These are phyloP conservation scores for Aspergillus neoniger DNA, from an alignment of 2,329 filamentous ascomycete genomes.

Conservation along the genomic window DNA sequence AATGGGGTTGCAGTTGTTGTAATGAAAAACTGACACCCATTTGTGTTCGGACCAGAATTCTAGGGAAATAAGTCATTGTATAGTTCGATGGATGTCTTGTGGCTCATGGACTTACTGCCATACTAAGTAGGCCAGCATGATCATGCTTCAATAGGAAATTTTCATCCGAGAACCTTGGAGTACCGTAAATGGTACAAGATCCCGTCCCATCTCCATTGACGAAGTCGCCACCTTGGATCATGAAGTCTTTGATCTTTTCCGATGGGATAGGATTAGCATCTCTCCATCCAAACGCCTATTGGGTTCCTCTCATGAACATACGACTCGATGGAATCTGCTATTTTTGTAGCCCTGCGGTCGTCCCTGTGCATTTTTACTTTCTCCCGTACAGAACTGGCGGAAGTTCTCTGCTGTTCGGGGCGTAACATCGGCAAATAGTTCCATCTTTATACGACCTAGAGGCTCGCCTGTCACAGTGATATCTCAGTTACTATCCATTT, in stretches of 20 bases:
- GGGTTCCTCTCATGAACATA: constrained; percentile 49
- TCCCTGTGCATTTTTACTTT: constrained; percentile 75
- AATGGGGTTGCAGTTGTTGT: constrained; percentile 85
- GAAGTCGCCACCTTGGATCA: constrained; percentile 97
- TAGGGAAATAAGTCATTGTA: constrained; percentile 38
- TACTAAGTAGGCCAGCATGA: constrained; percentile 76
- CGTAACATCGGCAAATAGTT: constrained; percentile 82
- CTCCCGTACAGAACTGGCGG: constrained; percentile 93
- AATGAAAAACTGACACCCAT: constrained; percentile 97
- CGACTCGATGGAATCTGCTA: constrained; percentile 89
- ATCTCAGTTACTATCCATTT: background rate
- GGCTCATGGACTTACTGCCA: constrained; percentile 70
- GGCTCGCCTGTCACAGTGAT: constrained; percentile 67
- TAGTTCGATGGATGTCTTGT: background rate
- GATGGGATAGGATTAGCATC: background rate
- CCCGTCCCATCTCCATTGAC: constrained; percentile 91
- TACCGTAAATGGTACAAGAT: constrained; percentile 83
- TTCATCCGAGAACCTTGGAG: constrained; percentile 82
- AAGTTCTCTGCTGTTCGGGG: constrained; percentile 96
- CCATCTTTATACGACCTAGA: constrained; percentile 83
- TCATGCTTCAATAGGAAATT: constrained; percentile 83
- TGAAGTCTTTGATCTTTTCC: constrained; percentile 84
- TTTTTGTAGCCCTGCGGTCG: constrained; percentile 91
- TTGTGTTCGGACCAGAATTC: constrained; percentile 90
- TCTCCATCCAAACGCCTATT: background rate